Evolutionary conservation across 257 asterid species (phyloP).

Genomic region (Solanum neorickii): DNA sequence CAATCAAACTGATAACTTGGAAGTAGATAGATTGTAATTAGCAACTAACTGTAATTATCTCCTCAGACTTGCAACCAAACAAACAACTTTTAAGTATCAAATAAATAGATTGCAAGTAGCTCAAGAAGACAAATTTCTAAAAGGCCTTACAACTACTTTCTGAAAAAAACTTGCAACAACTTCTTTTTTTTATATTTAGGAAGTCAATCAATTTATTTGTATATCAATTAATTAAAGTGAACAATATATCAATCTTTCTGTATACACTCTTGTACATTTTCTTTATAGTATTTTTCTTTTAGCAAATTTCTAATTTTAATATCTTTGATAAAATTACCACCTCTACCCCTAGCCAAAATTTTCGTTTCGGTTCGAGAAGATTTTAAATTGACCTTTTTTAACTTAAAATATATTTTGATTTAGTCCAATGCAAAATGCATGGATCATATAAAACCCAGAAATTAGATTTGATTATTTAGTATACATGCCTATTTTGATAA

Average conservation of each 20-base stretch:
- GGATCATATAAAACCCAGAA: neutral
- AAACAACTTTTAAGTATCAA: neutral
- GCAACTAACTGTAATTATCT: neutral
- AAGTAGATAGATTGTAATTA: neutral
- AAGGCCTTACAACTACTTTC: neutral
- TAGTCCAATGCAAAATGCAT: neutral
- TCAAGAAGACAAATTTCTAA: neutral
- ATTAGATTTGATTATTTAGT: neutral
- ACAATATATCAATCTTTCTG: neutral
- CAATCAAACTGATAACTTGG: neutral
- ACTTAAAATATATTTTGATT: neutral
- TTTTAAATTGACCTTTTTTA: neutral
- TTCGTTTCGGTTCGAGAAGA: neutral
- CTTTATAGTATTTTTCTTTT: no score
- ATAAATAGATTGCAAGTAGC: neutral
- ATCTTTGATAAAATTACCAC: neutral
- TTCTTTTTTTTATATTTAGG: neutral
- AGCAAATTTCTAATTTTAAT: neutral
- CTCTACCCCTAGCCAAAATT: neutral
- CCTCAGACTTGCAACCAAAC: neutral
- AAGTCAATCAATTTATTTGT: neutral
- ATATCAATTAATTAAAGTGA: neutral
- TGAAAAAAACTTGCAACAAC: neutral
- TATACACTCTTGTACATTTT: no score
- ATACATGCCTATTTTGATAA: neutral